Percentiles rank a stretch among this genome's conserved stretches.
phyloP scores from a whole-genome alignment of 2,329 filamentous ascomycete species.

The Diaporthe sp. region DNA sequence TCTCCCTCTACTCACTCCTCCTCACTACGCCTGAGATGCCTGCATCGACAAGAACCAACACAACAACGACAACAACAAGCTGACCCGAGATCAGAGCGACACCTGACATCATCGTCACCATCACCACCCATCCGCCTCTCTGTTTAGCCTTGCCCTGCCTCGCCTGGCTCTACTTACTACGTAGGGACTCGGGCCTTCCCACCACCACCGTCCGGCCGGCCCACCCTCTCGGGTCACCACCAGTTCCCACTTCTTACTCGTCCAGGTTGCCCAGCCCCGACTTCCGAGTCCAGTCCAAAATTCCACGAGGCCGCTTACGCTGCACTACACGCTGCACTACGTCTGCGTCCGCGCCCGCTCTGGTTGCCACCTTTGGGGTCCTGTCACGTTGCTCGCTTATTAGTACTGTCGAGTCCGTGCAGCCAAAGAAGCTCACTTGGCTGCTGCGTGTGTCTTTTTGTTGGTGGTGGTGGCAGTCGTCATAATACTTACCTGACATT shows the following conservation, averaged over 20 bases:
- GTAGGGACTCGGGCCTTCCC: conserved; percentile 20
- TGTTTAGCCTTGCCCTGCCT: not conserved
- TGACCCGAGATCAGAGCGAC: not conserved
- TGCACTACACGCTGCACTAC: not conserved
- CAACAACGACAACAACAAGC: not conserved
- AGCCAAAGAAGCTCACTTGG: conserved; percentile 11
- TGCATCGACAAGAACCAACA: not conserved
- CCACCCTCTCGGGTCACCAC: conserved; percentile 25
- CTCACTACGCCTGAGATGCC: not conserved
- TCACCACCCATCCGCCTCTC: not conserved
- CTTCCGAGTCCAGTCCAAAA: conserved; percentile 11
- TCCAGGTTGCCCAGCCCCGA: conserved; percentile 20
- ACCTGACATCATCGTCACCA: not conserved
- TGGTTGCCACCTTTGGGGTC: conserved; percentile 16
- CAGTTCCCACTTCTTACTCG: conserved; percentile 27
- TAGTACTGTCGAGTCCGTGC: conserved; percentile 14
- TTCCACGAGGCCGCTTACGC: conserved; percentile 5
- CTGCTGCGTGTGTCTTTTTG: not conserved
- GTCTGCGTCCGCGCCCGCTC: not conserved
- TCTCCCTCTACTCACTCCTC: not conserved
- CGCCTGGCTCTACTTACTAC: not conserved
- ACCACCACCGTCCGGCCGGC: conserved; percentile 22
- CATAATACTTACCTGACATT: not conserved
- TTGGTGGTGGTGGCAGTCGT: not conserved
- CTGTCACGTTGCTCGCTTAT: conserved; percentile 19